Percentiles rank a stretch among this genome's conserved stretches.
These are phyloP conservation scores for Phytophthora europaea DNA, from an alignment of 352 stramenopile genomes.

Conservation along the genomic window DNA sequence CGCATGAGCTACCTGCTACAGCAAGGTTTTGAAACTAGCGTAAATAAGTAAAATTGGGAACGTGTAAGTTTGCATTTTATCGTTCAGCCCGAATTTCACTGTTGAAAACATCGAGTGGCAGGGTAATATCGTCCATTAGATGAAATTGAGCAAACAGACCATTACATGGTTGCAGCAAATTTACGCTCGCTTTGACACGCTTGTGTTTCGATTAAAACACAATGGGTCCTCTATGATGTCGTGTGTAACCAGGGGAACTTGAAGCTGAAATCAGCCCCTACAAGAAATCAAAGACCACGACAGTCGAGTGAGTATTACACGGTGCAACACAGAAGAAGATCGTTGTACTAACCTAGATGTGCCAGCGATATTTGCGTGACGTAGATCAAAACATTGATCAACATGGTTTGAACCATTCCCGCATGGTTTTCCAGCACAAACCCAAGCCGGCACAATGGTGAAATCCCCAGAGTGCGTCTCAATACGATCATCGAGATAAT, in stretches of 20 bases:
- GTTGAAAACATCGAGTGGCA: too few species aligned
- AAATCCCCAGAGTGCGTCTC: constrained; percentile 16
- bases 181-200: too few species aligned
- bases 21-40: constrained; percentile 38
- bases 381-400: constrained; percentile 32
- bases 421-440: constrained; percentile 36
- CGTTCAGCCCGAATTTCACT: too few species aligned
- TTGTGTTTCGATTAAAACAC: too few species aligned
- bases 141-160: too few species aligned
- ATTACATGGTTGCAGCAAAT: too few species aligned
- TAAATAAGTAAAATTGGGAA: neutral
- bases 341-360: constrained; percentile 23
- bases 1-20: constrained; percentile 24
- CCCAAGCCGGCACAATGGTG: constrained; percentile 22
- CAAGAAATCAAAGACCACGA: neutral
- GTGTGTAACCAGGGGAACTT: constrained; percentile 8
- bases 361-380: constrained; percentile 31
- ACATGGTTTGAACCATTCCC: constrained; percentile 31
- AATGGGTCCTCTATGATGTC: too few species aligned
- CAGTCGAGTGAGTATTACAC: too few species aligned
- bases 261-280: constrained; percentile 24
- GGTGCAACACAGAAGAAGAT: too few species aligned
- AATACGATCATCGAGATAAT: constrained; percentile 4
- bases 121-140: too few species aligned
- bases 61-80: too few species aligned